Evolutionary conservation across 2,329 filamentous ascomycete genomes (phyloP), one percentile per base, ranked within the genome.

Genomic region (Sporothrix dimorphospora): DNA sequence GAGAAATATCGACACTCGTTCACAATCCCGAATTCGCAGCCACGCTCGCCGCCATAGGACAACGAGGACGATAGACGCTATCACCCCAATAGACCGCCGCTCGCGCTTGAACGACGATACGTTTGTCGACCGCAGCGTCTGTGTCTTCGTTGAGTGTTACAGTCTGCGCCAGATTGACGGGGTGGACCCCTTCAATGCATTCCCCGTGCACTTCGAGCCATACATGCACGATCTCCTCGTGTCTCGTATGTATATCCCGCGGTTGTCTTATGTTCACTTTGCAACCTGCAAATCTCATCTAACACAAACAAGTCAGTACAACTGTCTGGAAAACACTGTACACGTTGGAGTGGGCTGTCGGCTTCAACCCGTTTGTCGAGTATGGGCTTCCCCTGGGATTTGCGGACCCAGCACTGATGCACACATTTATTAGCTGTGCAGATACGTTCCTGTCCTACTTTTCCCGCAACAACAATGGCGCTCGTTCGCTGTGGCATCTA

Each of bases 171-270:
- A 72, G 34, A 72, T 72, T n/a, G 42, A 49, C 6, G 71, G 71
- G 4, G 66, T 72, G n/a, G 71, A 72, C 12, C 71, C 71, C 2
- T 72, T 72, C n/a, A 27, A 65, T 55, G 19, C 34, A 12, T 16
- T 70, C 4, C 45, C 66, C 27, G 55, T 72, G 1, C 42, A 65
- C 8, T 38, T 72, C 5, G 45, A 72, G 45, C 71, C 71, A 8
- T 72, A 72, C 34, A 72, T 72, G 71, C 71, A 72, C 16, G 71
- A 72, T 27, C 66, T 72, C 3, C 55, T 72, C 11, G 34, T 70
- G 47, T 70, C 59, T 24, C 55, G 71, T 72, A 67, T 4, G 71
- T 70, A 14, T 21, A 24, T 27, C 1, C 34, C 30, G 30, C 30
- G 30, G 30, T 34, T 34, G 30, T 34, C 30, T 34, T 34, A 34